Evolutionary conservation across 2,329 filamentous ascomycete species (phyloP), one percentile per base, ranked within the genome.

Genomic region (Fusarium marasasianum): DNA sequence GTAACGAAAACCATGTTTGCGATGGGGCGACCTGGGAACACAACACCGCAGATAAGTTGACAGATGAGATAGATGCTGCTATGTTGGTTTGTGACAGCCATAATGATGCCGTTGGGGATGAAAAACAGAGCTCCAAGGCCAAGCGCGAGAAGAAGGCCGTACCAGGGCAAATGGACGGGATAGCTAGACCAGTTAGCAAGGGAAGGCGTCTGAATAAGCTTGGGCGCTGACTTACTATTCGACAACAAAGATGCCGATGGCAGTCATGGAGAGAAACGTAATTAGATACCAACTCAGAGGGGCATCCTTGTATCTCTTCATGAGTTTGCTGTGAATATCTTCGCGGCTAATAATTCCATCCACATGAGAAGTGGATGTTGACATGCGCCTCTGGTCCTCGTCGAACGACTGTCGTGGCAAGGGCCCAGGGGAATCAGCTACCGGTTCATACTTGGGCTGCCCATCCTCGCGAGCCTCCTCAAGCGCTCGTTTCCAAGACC

Each of bases 1-100:
- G 94, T 96, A 54, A 96, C 94, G 78, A 97, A 97, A 41, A 97
- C 93, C 94, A 97, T 97, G 82, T 97, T 96, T 57, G 94, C 94
- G 17, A 97, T 93, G 3, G 94, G 94, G 3, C 93, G 91, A 35
- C 94, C 94, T 2, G 94, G 94, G 80, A 97, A 97, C 22, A 94
- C 87, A 57, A 89, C 91, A 61, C 94, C 94, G 72, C 93, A 96
- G 73, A 96, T 91, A 65, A 97, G 88, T 82, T 96, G 94, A 81
- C 94, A 96, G 77, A 96, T 93, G 41, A 96, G 88, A 80, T 96
- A 96, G 74, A 96, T 94, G 81, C 92, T 94, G 82, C 91, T 94
- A 81, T 96, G 93, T 80, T 96, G 94, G 81, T 96, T 97, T 15
- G 94, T 97, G 75, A 97, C 94, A 22, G 94, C 94, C 93, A 96